Percentiles rank a stretch among this genome's conserved stretches.
Evolutionary conservation across 495 filamentous ascomycete genomes (phyloP).

Genomic region (Parathielavia hyrcaniae): DNA sequence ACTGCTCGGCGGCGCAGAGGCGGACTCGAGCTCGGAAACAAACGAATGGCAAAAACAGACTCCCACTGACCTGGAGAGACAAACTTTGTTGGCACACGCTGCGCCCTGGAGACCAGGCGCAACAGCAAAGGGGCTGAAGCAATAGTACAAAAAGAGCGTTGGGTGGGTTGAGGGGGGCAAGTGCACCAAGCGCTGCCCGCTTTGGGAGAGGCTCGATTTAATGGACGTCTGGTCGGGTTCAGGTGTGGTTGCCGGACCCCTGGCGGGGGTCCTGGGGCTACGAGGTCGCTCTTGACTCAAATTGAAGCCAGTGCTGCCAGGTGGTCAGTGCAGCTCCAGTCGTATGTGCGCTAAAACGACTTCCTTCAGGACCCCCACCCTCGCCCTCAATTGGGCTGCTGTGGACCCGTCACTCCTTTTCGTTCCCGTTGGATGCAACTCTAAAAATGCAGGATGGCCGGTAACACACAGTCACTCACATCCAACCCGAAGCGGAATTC

Average conservation of each 20-base stretch:
- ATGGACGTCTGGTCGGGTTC: constrained; percentile 20
- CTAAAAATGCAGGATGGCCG: constrained; percentile 1
- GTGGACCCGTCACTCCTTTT: constrained; percentile 15
- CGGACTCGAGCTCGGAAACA: constrained; percentile 3
- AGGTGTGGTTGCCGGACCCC: constrained; percentile 17
- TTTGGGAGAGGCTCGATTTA: constrained; percentile 34
- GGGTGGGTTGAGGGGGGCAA: constrained; percentile 17
- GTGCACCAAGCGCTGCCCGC: constrained; percentile 29
- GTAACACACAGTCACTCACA: not conserved
- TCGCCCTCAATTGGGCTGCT: constrained; percentile 31
- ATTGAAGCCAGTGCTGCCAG: not conserved
- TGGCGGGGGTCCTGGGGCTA: constrained; percentile 23
- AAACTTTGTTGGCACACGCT: constrained; percentile 34
- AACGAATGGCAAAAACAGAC: constrained; percentile 2
- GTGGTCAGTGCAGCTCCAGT: constrained; percentile 4
- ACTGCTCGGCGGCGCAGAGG: not conserved
- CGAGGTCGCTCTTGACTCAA: not conserved
- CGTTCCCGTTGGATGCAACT: constrained; percentile 3
- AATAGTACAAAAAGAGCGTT: constrained; percentile 36
- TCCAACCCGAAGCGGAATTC: too few species aligned
- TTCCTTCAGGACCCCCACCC: constrained; percentile 19
- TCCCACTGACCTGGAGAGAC: constrained; percentile 24
- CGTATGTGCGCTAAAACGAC: constrained; percentile 24
- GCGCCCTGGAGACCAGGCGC: constrained; percentile 39
- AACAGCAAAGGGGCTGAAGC: constrained; percentile 27